phyloP scores from a whole-genome alignment of 169 alveolate genomes.

The Amoebophrya sp. region DNA sequence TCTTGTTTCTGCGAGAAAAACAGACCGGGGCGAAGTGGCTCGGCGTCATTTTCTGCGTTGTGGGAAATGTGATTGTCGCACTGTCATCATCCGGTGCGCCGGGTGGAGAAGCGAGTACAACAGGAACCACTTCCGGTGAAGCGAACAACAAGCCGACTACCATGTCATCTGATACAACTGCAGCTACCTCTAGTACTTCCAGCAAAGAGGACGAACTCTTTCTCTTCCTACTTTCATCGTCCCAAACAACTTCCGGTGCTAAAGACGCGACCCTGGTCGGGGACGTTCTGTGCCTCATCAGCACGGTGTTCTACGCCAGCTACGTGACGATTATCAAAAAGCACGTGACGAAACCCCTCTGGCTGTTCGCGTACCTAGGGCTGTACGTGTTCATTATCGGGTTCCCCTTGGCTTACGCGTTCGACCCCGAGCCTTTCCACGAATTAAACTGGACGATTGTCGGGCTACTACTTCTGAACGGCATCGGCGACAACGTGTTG shows the following conservation, averaged over 20 bases:
- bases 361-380: background rate
- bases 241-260: too few relatives aligned
- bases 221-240: too few relatives aligned
- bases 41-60: background rate
- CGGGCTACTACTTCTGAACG: background rate
- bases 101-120: background rate
- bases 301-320: background rate
- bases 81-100: background rate
- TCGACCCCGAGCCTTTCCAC: background rate
- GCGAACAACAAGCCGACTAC: background rate
- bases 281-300: background rate
- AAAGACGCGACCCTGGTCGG: too few relatives aligned
- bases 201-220: too few relatives aligned
- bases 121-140: background rate
- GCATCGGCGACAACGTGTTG: background rate
- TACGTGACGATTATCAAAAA: background rate
- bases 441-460: background rate
- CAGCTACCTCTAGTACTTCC: too few relatives aligned
- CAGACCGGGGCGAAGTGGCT: background rate
- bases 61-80: background rate
- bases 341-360: background rate
- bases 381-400: background rate
- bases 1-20: background rate
- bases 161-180: too few relatives aligned
- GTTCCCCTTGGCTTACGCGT: background rate